Percentiles rank a stretch among this genome's conserved stretches.
phyloP scores from a whole-genome alignment of 2,329 filamentous ascomycete species.

The Karstenula rhodostoma region DNA sequence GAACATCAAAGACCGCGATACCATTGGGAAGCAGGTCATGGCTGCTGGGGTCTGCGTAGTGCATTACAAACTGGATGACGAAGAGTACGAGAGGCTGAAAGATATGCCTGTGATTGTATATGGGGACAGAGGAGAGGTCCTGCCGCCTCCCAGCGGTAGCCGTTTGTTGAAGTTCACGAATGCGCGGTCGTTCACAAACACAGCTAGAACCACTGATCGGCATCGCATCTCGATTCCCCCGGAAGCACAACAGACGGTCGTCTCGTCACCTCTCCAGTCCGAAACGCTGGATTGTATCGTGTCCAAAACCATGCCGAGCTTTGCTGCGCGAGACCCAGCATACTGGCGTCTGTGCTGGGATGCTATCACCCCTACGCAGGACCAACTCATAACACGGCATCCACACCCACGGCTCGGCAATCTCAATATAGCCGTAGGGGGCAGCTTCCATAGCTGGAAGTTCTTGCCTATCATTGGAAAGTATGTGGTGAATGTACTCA shows the following conservation, averaged over 20 bases:
- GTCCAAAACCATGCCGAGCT: constrained; percentile 39
- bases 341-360: constrained; percentile 66
- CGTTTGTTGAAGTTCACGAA: constrained; percentile 68
- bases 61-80: constrained; percentile 62
- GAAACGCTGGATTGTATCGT: constrained; percentile 48
- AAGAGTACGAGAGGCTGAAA: constrained; percentile 59
- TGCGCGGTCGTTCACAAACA: constrained; percentile 66
- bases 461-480: constrained; percentile 70
- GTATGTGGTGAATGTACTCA: constrained; percentile 60
- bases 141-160: constrained; percentile 58
- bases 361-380: constrained; percentile 67
- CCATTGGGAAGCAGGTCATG: constrained; percentile 61
- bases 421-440: constrained; percentile 68
- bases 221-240: constrained; percentile 63
- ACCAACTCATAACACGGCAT: constrained; percentile 65
- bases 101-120: constrained; percentile 64
- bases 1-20: constrained; percentile 53
- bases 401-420: constrained; percentile 59
- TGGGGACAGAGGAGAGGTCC: constrained; percentile 56
- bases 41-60: constrained; percentile 68
- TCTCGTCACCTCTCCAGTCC: constrained; percentile 52
- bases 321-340: constrained; percentile 47
- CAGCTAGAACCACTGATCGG: constrained; percentile 56
- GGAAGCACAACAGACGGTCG: constrained; percentile 54
- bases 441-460: constrained; percentile 71